These are phyloP conservation scores for Asterochloris erici DNA, from an alignment of 139 green algal genomes.

Conservation along the genomic window DNA sequence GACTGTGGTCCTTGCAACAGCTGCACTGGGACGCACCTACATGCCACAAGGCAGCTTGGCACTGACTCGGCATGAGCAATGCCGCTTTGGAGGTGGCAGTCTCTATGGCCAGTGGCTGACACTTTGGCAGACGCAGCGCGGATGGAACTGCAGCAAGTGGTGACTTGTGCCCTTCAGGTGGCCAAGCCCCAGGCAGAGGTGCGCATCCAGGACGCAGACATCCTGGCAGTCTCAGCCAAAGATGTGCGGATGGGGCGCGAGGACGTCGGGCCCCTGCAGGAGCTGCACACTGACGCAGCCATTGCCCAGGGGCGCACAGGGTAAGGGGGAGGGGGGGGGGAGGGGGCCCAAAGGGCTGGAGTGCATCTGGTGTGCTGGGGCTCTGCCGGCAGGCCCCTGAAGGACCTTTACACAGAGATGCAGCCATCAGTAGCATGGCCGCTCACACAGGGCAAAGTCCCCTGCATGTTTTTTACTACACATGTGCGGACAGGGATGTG, in stretches of 20 bases:
- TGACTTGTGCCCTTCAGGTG: slow-evolving; percentile 34
- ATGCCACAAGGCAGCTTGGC: too few relatives aligned
- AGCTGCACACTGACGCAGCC: slow-evolving; percentile 64
- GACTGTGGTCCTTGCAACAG: too few relatives aligned
- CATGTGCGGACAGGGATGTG: too few relatives aligned
- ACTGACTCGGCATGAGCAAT: too few relatives aligned
- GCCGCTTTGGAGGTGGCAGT: too few relatives aligned
- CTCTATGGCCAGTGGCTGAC: too few relatives aligned
- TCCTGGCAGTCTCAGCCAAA: slow-evolving; percentile 53
- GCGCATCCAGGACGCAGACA: slow-evolving; percentile 37
- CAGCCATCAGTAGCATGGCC: neutral
- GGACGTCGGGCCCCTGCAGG: slow-evolving; percentile 49
- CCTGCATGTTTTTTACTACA: neutral
- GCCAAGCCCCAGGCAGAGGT: slow-evolving; percentile 23
- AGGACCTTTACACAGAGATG: neutral
- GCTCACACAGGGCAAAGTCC: neutral
- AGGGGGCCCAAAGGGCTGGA: neutral
- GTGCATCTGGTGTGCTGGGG: neutral
- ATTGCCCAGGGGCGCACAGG: slow-evolving; percentile 63
- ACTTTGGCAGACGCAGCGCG: too few relatives aligned
- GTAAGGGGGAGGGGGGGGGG: slow-evolving; percentile 16
- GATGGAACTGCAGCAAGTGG: neutral
- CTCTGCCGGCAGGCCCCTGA: neutral
- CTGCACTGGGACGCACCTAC: too few relatives aligned
- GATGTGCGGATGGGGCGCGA: slow-evolving; percentile 61